Percentiles rank a stretch among this genome's conserved stretches.
Conservation (phyloP, 140 eudicot species). For the Senecio squalidus region DNA sequence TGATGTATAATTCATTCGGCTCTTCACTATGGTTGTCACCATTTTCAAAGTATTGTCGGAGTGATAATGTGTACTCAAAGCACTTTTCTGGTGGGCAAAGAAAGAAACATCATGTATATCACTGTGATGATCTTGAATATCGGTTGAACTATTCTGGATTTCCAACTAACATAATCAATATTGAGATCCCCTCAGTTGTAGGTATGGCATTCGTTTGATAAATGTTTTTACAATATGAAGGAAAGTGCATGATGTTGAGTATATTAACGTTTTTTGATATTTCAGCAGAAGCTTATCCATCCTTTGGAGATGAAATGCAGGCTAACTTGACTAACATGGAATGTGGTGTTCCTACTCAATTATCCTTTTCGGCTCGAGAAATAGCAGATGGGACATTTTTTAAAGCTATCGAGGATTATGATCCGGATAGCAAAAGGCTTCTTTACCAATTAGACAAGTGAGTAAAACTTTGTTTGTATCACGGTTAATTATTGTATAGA, state of each 20-base stretch:
- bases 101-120: slow-evolving; percentile 47
- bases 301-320: slow-evolving; percentile 42
- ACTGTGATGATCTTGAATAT: slow-evolving; percentile 66
- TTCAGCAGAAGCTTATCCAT: slow-evolving; percentile 71
- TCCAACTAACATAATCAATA: slow-evolving; percentile 85
- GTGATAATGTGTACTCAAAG: slow-evolving; percentile 61
- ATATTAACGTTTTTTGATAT: slow-evolving; percentile 10
- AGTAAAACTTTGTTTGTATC: slow-evolving; percentile 11
- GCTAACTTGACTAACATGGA: slow-evolving; percentile 64
- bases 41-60: slow-evolving; percentile 73
- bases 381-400: slow-evolving; percentile 87
- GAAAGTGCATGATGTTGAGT: slow-evolving; percentile 11
- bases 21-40: slow-evolving; percentile 96
- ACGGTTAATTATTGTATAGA: background rate
- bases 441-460: slow-evolving; percentile 77
- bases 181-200: slow-evolving; percentile 70
- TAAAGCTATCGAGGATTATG: slow-evolving; percentile 74
- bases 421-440: slow-evolving; percentile 82
- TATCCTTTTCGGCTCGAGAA: slow-evolving; percentile 93
- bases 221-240: slow-evolving; percentile 1
- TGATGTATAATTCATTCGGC: slow-evolving; percentile 95
- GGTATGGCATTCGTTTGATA: slow-evolving; percentile 29
- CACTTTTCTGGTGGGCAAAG: slow-evolving; percentile 52
- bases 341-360: slow-evolving; percentile 77
- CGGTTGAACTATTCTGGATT: slow-evolving; percentile 77